These are phyloP conservation scores for Thielaviopsis musarum DNA, from an alignment of 2,329 filamentous ascomycete genomes.

Conservation along the genomic window DNA sequence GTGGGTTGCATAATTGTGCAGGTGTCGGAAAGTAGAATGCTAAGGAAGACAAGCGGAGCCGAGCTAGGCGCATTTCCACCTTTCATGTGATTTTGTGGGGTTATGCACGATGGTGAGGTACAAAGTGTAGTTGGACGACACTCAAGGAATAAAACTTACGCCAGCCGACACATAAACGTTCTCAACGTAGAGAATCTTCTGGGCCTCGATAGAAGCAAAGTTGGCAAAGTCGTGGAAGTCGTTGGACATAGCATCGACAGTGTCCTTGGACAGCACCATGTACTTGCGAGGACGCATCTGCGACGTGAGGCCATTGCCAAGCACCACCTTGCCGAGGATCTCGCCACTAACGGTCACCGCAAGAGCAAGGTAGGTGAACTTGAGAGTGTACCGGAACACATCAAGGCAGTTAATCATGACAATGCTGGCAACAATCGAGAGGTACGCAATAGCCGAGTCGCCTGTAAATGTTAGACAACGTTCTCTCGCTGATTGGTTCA, in stretches of 20 bases:
- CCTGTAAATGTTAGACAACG: conserved; percentile 22
- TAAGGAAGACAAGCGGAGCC: neutral
- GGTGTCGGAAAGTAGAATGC: too few relatives aligned
- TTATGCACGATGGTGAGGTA: neutral
- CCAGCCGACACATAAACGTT: conserved; percentile 42
- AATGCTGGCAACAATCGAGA: conserved; percentile 39
- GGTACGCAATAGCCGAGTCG: conserved; percentile 48
- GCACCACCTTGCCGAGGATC: conserved; percentile 40
- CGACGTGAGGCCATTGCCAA: conserved; percentile 45
- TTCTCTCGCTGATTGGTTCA: too few relatives aligned
- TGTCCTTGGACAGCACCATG: conserved; percentile 47
- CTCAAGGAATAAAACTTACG: conserved; percentile 27
- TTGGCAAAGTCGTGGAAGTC: conserved; percentile 53
- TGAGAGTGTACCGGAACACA: conserved; percentile 46
- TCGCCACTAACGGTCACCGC: conserved; percentile 44
- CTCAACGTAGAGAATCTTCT: conserved; percentile 52
- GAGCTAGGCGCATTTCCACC: too few relatives aligned
- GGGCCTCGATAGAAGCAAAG: conserved; percentile 54
- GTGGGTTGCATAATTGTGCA: too few relatives aligned
- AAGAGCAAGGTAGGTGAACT: conserved; percentile 46
- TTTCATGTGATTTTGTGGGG: neutral
- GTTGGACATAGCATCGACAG: conserved; percentile 41
- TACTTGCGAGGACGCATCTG: conserved; percentile 52
- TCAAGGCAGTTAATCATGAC: conserved; percentile 49
- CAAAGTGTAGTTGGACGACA: too few relatives aligned